Percentiles rank a stretch among this genome's conserved stretches.
phyloP scores from a whole-genome alignment of 306 rosid species.

The Crotalaria pallida region DNA sequence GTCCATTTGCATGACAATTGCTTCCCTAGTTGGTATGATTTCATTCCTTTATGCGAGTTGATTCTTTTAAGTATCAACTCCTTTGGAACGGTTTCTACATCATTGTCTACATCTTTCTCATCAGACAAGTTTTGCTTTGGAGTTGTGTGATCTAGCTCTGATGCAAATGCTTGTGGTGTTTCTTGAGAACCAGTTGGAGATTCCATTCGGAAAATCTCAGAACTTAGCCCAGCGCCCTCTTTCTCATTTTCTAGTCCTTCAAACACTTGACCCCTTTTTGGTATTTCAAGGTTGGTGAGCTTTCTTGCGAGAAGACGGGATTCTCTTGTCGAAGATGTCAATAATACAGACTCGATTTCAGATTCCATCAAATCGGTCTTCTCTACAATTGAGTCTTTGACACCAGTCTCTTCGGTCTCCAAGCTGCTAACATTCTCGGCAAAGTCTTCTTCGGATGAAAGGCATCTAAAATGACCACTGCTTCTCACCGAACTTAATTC shows the following conservation, averaged over 20 bases:
- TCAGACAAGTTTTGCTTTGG: constrained; percentile 22
- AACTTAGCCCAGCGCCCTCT: constrained; percentile 6
- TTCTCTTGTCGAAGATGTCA: constrained; percentile 28
- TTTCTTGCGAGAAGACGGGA: constrained; percentile 27
- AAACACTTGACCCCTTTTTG: constrained; percentile 25
- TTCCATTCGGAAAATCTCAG: constrained; percentile 10
- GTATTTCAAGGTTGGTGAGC: constrained; percentile 54
- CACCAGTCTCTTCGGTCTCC: constrained; percentile 35
- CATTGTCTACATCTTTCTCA: constrained; percentile 36
- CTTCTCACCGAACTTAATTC: constrained; percentile 40
- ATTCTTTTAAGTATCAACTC: constrained; percentile 75
- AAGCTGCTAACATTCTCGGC: constrained; percentile 36
- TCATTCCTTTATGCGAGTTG: constrained; percentile 66
- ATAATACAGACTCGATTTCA: constrained; percentile 16
- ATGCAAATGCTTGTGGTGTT: constrained; percentile 11
- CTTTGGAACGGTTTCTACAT: constrained; percentile 47
- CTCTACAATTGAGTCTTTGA: constrained; percentile 24
- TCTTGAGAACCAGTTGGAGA: constrained; percentile 22
- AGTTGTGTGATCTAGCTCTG: constrained; percentile 23
- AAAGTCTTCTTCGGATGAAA: constrained; percentile 77
- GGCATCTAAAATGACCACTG: constrained; percentile 55
- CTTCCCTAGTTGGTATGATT: constrained; percentile 81
- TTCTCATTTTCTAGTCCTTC: constrained; percentile 34
- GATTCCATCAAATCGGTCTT: constrained; percentile 27
- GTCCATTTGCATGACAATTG: constrained; percentile 97